These are phyloP conservation scores for Golubevia pallescens DNA, from an alignment of 1,284 basidiomycete genomes.

Conservation along the genomic window DNA sequence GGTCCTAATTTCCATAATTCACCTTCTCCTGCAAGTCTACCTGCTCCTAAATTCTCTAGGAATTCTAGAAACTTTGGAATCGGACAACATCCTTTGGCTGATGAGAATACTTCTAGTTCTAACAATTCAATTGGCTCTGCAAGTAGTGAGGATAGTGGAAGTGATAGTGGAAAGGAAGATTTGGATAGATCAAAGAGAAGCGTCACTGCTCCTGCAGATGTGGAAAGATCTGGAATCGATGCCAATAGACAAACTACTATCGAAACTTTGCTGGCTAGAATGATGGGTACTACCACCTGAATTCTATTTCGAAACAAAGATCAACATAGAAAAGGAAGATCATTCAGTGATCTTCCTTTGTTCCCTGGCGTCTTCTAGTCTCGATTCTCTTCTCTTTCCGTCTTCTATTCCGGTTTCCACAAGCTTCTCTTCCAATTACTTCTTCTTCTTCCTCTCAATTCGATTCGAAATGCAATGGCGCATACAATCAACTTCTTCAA, in stretches of 20 bases:
- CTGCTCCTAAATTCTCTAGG: conserved; percentile 36
- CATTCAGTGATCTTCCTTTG: not conserved
- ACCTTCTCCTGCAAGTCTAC: conserved; percentile 47
- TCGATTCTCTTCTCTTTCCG: too few relatives aligned
- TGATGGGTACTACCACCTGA: conserved; percentile 28
- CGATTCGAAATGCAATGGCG: too few relatives aligned
- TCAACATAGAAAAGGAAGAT: not conserved
- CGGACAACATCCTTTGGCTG: conserved; percentile 19
- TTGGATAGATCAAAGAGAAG: conserved; percentile 24
- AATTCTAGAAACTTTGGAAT: conserved; percentile 6
- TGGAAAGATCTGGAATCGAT: conserved; percentile 3
- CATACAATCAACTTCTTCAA: too few relatives aligned
- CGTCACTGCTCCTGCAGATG: conserved; percentile 33
- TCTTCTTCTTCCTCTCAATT: too few relatives aligned
- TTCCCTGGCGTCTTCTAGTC: too few relatives aligned
- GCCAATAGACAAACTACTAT: conserved; percentile 15
- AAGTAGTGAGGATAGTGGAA: conserved; percentile 15
- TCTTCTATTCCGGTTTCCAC: too few relatives aligned
- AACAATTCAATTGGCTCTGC: conserved; percentile 13
- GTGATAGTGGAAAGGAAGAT: conserved; percentile 26
- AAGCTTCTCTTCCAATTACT: too few relatives aligned
- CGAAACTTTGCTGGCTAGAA: conserved; percentile 38
- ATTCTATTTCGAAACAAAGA: not conserved
- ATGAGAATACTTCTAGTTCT: conserved; percentile 11
- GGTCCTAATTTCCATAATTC: conserved; percentile 57